Evolutionary conservation across 495 filamentous ascomycete genomes (phyloP), one percentile per base, ranked within the genome.

Genomic region (Penicillium fimorum): DNA sequence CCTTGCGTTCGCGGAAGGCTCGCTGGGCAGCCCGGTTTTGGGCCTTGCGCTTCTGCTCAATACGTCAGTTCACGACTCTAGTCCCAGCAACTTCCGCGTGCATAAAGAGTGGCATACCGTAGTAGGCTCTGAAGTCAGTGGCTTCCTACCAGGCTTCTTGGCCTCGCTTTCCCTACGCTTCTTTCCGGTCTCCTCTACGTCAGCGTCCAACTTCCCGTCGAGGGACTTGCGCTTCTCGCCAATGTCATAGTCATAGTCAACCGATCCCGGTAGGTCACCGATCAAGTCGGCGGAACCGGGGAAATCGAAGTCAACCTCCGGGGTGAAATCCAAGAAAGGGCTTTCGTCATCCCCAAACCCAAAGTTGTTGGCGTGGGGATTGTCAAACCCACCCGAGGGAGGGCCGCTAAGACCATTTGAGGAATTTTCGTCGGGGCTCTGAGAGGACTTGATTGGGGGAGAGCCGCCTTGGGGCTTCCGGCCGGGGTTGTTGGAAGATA

Each of bases 61-160:
- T 10, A 27, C 35, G 71, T 89, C 71, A 86, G 82, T 68, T 44
- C 33, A 43, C 63, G 46, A 37, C 30, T 32, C 44, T 24, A 41
- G 3, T 18, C 10, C 29, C 25, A 20, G 24, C 15, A 57, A 33
- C 17, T 18, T 40, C 29, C 43, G 5, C 43, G 35, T 25, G 37
- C 10, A 32, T 41, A 46, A 37, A 32, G 51, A 43, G 45, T 52
- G 25, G 59, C 91, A 78, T 86, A 97, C 92, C 58, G 94, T 94
- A 55, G 91, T 97, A 11, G 94, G 94, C 60, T 99, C 94, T 37
- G 89, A 91, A 46, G 89, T 97, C 64, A 99, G 76, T 18, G 92
- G 94, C 80, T 99, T 99, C 55, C 94, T 83, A 41, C 94, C 94
- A 3, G 95, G 95, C 70, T 96, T 98, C 82, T 97, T 97, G 9